Evolutionary conservation across 2,329 filamentous ascomycete species (phyloP), one percentile per base, ranked within the genome.

Genomic region (Metarhizium sp.): DNA sequence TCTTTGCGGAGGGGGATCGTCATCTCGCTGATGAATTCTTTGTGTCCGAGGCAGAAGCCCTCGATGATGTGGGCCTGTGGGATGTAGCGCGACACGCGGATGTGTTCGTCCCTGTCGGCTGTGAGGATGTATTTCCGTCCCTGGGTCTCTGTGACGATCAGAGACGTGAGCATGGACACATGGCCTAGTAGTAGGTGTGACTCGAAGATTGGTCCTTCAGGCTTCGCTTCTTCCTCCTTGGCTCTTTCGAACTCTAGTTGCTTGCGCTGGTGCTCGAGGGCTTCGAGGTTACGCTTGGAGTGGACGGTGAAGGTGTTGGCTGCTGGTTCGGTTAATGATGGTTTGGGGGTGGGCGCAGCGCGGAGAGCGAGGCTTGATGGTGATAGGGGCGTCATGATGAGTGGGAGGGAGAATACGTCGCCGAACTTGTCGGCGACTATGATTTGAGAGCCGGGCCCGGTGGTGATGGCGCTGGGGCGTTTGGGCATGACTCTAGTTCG

Each of bases 401-500:
- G 76, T 14, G 94, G 92, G 7, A 99, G 73, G 11, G 88, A 82
- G 72, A 96, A 97, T 58, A 96, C 92, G 69, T 99, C 94, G 61
- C 94, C 94, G 66, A 97, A 97, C 71, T 99, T 99, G 75, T 99
- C 94, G 53, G 85, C 92, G 59, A 83, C 85, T 56, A 97, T 72
- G 59, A 99, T 89, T 8, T 84, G 88, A 47, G 78, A 77, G 66
- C 92, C 86, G 43, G 81, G 75, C 7, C 87, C 84, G 53, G 96
- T 72, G 52, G 79, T 74, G 56, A 97, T 75, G 40, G 88, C 84
- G 66, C 86, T 92, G 13, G 92, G 90, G 40, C 91, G 85, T 74
- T 96, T 97, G 43, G 91, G 90, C 88, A 97, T 95, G 57, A 73
- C 74, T 70, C 90, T 92, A 58, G 16, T 46, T 29, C 5, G 45